Evolutionary conservation across 768 basidiomycete genomes (phyloP).

Genomic region (Boletus vinaceobasis): DNA sequence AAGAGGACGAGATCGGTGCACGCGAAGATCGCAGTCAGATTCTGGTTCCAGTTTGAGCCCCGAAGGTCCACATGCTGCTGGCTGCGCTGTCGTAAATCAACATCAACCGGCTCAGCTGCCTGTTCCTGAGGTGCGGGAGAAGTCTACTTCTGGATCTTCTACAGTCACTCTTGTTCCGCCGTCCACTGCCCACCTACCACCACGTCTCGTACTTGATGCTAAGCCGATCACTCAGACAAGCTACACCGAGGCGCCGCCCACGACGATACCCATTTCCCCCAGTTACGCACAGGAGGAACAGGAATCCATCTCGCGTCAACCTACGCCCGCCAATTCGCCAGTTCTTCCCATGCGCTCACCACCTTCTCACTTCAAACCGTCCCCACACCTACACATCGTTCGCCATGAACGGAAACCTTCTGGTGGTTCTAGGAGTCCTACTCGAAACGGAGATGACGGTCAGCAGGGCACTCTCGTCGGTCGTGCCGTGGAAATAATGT

Average conservation of each 20-base stretch:
- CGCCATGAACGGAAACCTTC: constrained; percentile 17
- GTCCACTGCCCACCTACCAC: constrained; percentile 17
- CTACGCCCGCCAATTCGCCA: constrained; percentile 66
- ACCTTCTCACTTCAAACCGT: constrained; percentile 11
- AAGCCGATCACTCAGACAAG: constrained; percentile 28
- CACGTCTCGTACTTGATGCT: constrained; percentile 28
- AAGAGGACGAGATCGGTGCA: constrained; percentile 28
- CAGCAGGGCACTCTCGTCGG: constrained; percentile 48
- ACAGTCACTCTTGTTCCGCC: constrained; percentile 11
- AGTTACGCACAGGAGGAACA: constrained; percentile 32
- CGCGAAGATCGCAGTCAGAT: constrained; percentile 24
- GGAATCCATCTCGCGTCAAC: constrained; percentile 39
- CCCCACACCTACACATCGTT: not conserved
- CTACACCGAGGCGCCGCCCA: constrained; percentile 18
- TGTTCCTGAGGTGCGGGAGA: constrained; percentile 15
- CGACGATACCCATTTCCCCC: constrained; percentile 23
- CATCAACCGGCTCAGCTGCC: constrained; percentile 5
- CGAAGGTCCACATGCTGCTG: constrained; percentile 17
- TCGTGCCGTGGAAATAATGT: constrained; percentile 75
- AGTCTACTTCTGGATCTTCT: constrained; percentile 16
- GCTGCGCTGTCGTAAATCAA: constrained; percentile 1
- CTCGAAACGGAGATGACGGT: constrained; percentile 25
- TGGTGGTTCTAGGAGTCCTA: constrained; percentile 24
- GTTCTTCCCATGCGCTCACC: constrained; percentile 32
- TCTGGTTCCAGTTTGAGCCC: constrained; percentile 39